Base-by-base conservation (phyloP, 2,329 filamentous ascomycete species). In the Cryphonectria nitschkei region DNA sequence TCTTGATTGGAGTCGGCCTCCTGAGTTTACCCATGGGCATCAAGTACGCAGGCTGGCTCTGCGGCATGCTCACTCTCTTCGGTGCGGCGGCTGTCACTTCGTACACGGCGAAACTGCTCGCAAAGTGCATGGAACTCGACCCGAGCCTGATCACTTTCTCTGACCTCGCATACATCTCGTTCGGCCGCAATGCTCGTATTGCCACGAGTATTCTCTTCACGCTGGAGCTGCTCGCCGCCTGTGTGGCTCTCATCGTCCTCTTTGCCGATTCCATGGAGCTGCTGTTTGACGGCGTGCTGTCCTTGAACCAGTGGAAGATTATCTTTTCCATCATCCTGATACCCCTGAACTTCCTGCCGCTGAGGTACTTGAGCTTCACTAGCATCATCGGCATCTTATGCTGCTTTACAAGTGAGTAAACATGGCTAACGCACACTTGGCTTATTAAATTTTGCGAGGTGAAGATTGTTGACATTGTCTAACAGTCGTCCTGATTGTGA, bases 361-460 rank as follows among this genome's bases (percentile, higher is more conserved):
- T 98, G 72, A 89, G 93, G 46, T 84, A 95, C 69, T 83, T 99
- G 72, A 97, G 94, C 75, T 94, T 97, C 77, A 97, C 94, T 37
- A 97, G 94, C 78, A 90, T 98, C 70, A 84, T 98, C 73, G 95
- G 95, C n/a, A 97, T 99, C 67, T 84, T 98, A 75, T 95, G 89
- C 70, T 97, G 93, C 75, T 91, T 97, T 74, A 90, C 90, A 77
- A 98, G 93, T 95, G 84, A 84, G 92, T 91, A 22, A 19, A 39
- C 37, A 64, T 29, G 39, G 37, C 11, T 19, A 26, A 39, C 37
- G 9, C 4, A 22, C 26, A 41, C 46, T n/a, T 22, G 1, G 7
- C 41, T 62, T 19, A 19, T 26, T 26, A 3, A 16, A 2, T 3
- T n/a, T 11, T 7, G 9, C 32, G 11, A 37, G 29, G 29, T 16